Percentiles rank a stretch among this genome's conserved stretches.
phyloP scores from a whole-genome alignment of 176 grass and related monocot genomes.

The Oryza punctata region DNA sequence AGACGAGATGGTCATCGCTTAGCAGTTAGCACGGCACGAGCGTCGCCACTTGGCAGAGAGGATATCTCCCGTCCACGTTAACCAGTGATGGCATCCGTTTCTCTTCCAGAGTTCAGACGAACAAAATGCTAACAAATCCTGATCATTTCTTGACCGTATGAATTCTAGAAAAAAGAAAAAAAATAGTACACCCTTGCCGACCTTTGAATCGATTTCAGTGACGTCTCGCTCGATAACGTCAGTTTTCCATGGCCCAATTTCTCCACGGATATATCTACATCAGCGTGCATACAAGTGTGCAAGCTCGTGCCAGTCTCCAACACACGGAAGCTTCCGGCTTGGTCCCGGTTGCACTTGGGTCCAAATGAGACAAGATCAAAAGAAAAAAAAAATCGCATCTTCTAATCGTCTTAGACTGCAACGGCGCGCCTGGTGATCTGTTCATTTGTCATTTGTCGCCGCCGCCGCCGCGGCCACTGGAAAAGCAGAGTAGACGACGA shows the following conservation, averaged over 20 bases:
- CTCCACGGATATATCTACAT: neutral
- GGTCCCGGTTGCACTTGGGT: neutral
- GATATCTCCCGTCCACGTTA: no score
- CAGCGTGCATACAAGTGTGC: neutral
- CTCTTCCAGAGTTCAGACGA: neutral
- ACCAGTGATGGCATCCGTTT: neutral
- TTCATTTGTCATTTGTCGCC: neutral
- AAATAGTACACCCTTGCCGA: neutral
- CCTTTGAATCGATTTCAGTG: neutral
- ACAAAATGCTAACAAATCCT: neutral
- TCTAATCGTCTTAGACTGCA: no score
- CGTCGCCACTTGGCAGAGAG: no score
- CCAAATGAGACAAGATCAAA: neutral
- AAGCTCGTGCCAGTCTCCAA: neutral
- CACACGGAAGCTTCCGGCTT: neutral
- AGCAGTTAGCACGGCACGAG: neutral
- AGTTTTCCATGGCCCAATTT: neutral
- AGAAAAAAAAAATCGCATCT: no score
- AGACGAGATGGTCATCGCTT: neutral
- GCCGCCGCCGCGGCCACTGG: neutral
- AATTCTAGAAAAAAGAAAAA: neutral
- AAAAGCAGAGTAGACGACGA: neutral
- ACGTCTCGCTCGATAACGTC: neutral
- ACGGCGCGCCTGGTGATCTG: no score
- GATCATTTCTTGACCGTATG: neutral